Evolutionary conservation across 768 basidiomycete species (phyloP).

Genomic region (Stropharia rugosoannulata): DNA sequence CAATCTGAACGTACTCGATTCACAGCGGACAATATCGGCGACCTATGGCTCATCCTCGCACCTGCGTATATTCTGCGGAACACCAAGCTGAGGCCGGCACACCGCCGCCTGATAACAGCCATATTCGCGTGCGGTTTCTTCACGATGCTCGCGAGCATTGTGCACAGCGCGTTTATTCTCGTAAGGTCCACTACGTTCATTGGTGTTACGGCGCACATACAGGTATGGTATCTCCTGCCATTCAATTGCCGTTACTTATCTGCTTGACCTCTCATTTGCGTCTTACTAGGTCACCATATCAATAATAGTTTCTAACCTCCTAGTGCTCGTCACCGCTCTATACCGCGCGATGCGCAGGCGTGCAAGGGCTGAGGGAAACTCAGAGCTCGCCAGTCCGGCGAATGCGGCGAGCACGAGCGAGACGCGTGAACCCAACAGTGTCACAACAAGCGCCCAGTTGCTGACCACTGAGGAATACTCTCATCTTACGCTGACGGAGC

Average conservation of each 20-base stretch:
- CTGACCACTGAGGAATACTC: not conserved
- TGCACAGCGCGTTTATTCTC: conserved; percentile 9
- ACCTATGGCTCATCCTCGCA: conserved; percentile 10
- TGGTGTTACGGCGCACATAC: not conserved
- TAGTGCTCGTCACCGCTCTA: conserved; percentile 9
- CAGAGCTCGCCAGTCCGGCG: not conserved
- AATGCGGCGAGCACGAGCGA: not conserved
- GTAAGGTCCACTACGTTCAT: not conserved
- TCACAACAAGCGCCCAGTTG: not conserved
- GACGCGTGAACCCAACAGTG: not conserved
- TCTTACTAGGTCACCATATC: conserved; percentile 1
- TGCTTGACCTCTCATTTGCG: no score
- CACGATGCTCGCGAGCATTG: conserved; percentile 7
- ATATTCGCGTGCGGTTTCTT: conserved; percentile 13
- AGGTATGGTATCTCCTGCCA: not conserved
- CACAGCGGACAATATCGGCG: conserved; percentile 8
- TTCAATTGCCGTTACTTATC: not conserved
- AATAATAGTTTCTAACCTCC: conserved; percentile 10
- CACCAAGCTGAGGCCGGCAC: conserved; percentile 3
- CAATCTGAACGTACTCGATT: not conserved
- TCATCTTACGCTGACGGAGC: not conserved
- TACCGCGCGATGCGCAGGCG: conserved; percentile 6
- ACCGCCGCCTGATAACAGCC: conserved; percentile 4
- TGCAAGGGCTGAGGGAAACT: not conserved
- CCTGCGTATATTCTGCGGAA: conserved; percentile 10